Conservation (phyloP, 495 filamentous ascomycete genomes). For the Copromyces sp. region DNA sequence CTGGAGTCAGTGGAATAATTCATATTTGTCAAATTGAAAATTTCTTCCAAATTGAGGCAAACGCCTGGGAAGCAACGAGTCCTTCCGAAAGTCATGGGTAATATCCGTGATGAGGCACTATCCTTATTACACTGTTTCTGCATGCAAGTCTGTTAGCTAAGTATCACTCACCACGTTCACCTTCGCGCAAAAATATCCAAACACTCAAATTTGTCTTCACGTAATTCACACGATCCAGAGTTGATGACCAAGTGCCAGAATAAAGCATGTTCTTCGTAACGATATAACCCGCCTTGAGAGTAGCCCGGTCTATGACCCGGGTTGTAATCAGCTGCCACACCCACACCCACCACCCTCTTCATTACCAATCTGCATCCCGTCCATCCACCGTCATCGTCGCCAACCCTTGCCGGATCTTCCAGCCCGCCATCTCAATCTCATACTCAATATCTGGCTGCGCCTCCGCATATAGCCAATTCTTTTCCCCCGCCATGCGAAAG, state of each 20-base stretch:
- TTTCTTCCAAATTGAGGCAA: not conserved
- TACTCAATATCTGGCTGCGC: slow-evolving; percentile 36
- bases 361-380: not conserved
- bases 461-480: slow-evolving; percentile 33
- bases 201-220: not conserved
- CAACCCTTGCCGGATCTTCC: slow-evolving; percentile 9
- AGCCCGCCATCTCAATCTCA: slow-evolving; percentile 33
- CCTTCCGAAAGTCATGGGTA: not conserved
- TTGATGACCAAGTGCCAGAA: not conserved
- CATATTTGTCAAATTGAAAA: not conserved
- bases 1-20: not conserved
- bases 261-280: not conserved
- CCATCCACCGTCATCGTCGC: not conserved
- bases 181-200: not conserved
- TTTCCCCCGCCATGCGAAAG: slow-evolving; percentile 42
- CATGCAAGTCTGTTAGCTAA: not conserved
- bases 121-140: not conserved
- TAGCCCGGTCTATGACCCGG: not conserved
- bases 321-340: not conserved
- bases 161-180: not conserved
- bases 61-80: not conserved
- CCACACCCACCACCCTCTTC: not conserved
- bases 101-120: not conserved
- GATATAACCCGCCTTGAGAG: not conserved
- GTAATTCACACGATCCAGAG: not conserved